Evolutionary conservation across 148 eudicot species (phyloP), one percentile per base, ranked within the genome.

Genomic region (Spergularia marina): DNA sequence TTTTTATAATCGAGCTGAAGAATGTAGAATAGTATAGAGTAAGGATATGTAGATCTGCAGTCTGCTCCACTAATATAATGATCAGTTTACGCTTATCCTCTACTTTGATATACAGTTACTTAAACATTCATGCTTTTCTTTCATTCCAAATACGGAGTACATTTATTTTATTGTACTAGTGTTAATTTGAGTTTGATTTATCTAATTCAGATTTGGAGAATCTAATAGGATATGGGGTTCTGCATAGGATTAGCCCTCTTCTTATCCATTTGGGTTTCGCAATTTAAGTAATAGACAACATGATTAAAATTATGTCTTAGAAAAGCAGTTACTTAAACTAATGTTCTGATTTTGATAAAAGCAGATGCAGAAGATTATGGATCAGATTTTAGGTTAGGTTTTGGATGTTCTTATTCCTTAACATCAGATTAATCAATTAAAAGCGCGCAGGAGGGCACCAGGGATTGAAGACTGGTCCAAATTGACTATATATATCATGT

Each of bases 361-460:
- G 63, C n/a, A 73, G 40, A 18, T 25, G 36, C 58, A 69, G 20
- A 12, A 41, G 53, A 73, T 59, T 59, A 51, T 70, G 20, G 55
- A 44, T 21, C 20, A 1, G 54, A 7, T 59, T 30, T 59, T 16
- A 16, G 15, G 36, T 23, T 41, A 73, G 12, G 13, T 44, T 20
- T 59, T 0, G 15, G 30, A 65, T 57, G 69, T 75, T 75, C 78
- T 75, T 65, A 76, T 66, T 74, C 72, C 66, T 41, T 41, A 13
- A 1, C 51, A 41, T 21, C 25, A 44, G 9, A 67, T 56, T 41
- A 67, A n/a, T n/a, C 52, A 20, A 76, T 7, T 54, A 13, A 6
- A 34, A 65, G 49, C 41, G 70, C 39, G 12, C 16, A 44, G 52
- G 36, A 7, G 4, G 39, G 18, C 12, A 9, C 49, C 49, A 9